A percentile compares a stretch with the other conserved stretches of the same genome.
Evolutionary conservation across 169 alveolate species (phyloP).

Genomic region (Plasmodium blacklocki): DNA sequence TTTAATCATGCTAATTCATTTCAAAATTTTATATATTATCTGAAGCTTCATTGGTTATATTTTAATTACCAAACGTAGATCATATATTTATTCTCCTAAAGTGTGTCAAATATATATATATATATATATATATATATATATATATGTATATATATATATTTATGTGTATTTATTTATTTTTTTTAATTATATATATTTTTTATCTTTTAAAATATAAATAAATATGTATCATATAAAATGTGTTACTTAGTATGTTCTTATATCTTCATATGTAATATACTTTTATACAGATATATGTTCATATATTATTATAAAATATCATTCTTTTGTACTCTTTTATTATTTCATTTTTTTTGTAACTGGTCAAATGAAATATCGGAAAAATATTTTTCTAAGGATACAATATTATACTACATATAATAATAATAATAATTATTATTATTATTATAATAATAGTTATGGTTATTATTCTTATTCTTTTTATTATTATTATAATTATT

Average conservation of each 20-base stretch:
- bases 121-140: too few relatives aligned
- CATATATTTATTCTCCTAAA: too few relatives aligned
- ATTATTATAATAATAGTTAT: background rate
- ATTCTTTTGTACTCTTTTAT: background rate
- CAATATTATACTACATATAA: background rate
- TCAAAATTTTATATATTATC: slow-evolving; percentile 48
- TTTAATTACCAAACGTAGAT: slow-evolving; percentile 45
- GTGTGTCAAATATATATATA: too few relatives aligned
- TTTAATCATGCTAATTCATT: slow-evolving; percentile 40
- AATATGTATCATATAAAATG: too few relatives aligned
- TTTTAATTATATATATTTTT: too few relatives aligned
- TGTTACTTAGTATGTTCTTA: too few relatives aligned
- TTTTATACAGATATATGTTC: background rate
- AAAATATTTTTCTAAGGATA: slow-evolving; percentile 4
- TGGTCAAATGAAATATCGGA: slow-evolving; percentile 27
- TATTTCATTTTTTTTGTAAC: background rate
- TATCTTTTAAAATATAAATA: too few relatives aligned
- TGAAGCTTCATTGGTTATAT: slow-evolving; percentile 68
- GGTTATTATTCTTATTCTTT: too few relatives aligned
- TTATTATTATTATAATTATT: slow-evolving; percentile 5
- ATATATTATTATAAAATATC: slow-evolving; percentile 2
- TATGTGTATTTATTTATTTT: too few relatives aligned
- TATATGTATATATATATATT: too few relatives aligned
- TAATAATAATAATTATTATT: too few relatives aligned
- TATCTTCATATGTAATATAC: background rate